phyloP scores from a whole-genome alignment of 306 rosid genomes.

The Casuarina glauca region DNA sequence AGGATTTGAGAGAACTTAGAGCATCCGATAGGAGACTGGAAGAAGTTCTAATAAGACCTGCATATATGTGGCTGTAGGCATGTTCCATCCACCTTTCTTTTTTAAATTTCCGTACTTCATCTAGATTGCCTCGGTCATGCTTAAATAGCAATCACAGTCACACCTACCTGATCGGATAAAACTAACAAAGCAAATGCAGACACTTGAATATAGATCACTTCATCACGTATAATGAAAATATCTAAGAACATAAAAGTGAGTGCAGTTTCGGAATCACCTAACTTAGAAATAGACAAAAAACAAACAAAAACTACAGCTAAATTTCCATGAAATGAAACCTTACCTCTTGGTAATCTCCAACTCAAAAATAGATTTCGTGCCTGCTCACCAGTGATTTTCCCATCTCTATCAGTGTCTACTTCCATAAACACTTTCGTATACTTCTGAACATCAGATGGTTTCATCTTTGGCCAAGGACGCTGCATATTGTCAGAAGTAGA shows the following conservation, averaged over 20 bases:
- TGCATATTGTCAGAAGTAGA: slow-evolving; percentile 55
- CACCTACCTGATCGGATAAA: neutral
- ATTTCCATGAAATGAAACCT: slow-evolving; percentile 6
- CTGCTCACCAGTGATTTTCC: slow-evolving; percentile 92
- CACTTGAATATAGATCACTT: neutral
- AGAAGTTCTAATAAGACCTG: slow-evolving; percentile 1
- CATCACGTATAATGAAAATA: neutral
- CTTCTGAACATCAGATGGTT: slow-evolving; percentile 88
- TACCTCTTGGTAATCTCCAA: slow-evolving; percentile 98
- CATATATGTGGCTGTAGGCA: neutral
- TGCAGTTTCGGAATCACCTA: slow-evolving; percentile 20
- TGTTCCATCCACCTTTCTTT: neutral
- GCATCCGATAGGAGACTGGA: neutral
- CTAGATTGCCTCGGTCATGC: neutral
- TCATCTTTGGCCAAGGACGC: slow-evolving; percentile 93
- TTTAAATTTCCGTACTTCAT: neutral
- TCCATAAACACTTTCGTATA: slow-evolving; percentile 83
- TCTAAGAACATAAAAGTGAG: neutral
- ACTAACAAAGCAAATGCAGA: neutral
- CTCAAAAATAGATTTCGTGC: slow-evolving; percentile 91
- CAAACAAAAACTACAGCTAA: slow-evolving; percentile 18
- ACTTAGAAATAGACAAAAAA: slow-evolving; percentile 16
- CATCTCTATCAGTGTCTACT: slow-evolving; percentile 94
- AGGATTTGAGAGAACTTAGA: neutral
- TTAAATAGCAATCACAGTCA: neutral